Evolutionary conservation across 139 green algal species (phyloP), one percentile per base, ranked within the genome.

Genomic region (Edaphochlamys debaryana): DNA sequence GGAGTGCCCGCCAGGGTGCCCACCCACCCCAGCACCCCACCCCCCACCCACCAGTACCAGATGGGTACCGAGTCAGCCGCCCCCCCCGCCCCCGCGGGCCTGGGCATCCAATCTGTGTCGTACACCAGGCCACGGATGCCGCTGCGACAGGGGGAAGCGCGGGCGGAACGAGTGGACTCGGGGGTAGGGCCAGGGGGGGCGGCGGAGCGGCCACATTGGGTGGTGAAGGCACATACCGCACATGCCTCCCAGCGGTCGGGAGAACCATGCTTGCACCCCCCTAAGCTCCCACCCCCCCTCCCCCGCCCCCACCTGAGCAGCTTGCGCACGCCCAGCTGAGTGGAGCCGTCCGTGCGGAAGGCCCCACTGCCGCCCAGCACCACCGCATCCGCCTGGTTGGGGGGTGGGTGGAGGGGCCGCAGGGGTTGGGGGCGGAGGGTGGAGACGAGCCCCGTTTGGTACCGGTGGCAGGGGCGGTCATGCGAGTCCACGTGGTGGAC

Each of bases 251-350:
- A n/a, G n/a, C n/a, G n/a, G n/a, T n/a, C n/a, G n/a, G n/a, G n/a
- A n/a, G n/a, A n/a, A n/a, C n/a, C n/a, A n/a, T n/a, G n/a, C n/a
- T n/a, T n/a, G n/a, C n/a, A n/a, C n/a, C n/a, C n/a, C n/a, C n/a
- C n/a, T n/a, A n/a, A n/a, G n/a, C n/a, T n/a, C 62, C 62, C 36
- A 42, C n/a, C n/a, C n/a, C n/a, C n/a, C n/a, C n/a, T n/a, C n/a
- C n/a, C n/a, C n/a, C n/a, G n/a, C n/a, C n/a, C n/a, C n/a, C n/a
- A n/a, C n/a, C n/a, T 60, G 3, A 84, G 37, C 36, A 84, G 64
- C 78, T 76, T 76, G 7, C 78, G 78, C 27, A 84, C 78, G 5
- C 78, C 78, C 66, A 84, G 78, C 78, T 84, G 78, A 36, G n/a
- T 70, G 38, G 78, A 69, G 25, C 78, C 78, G 48, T 84, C 78